Conservation (phyloP, 345 rosid genomes). For the Psidium friedrichsthalianum region DNA sequence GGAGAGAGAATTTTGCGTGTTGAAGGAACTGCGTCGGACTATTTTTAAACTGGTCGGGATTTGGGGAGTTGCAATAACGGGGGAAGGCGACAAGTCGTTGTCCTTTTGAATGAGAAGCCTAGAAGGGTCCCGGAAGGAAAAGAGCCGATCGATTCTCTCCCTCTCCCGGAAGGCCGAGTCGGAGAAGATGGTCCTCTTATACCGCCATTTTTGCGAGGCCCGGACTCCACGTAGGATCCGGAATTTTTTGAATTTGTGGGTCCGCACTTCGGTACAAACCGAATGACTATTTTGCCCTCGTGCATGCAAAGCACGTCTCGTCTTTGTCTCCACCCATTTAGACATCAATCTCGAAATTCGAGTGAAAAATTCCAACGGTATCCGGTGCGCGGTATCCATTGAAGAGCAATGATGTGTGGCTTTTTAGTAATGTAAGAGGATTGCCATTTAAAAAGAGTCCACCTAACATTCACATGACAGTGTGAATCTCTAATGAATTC, state of each 20-base stretch:
- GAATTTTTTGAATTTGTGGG: not conserved
- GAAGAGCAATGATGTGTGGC: not conserved
- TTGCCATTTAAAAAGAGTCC: accelerated
- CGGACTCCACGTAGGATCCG: not conserved
- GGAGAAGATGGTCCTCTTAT: not conserved
- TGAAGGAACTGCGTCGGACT: too few species aligned
- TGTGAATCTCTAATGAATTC: too few species aligned
- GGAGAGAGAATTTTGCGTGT: too few species aligned
- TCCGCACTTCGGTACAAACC: not conserved
- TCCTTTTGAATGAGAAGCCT: not conserved
- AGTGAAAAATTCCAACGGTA: not conserved
- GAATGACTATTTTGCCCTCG: not conserved
- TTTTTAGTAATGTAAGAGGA: not conserved
- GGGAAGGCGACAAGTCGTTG: not conserved
- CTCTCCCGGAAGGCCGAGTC: too few species aligned
- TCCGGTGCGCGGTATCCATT: too few species aligned
- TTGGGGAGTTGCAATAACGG: not conserved
- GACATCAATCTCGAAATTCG: not conserved
- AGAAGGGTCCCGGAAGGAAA: not conserved
- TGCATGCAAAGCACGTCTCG: not conserved
- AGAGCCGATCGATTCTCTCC: not conserved
- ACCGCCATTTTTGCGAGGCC: too few species aligned
- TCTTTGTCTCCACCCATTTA: not conserved
- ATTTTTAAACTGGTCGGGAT: not conserved
- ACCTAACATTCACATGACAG: not conserved